Base-by-base conservation (phyloP, 176 grass and related monocot species). In the Leersia perrieri region DNA sequence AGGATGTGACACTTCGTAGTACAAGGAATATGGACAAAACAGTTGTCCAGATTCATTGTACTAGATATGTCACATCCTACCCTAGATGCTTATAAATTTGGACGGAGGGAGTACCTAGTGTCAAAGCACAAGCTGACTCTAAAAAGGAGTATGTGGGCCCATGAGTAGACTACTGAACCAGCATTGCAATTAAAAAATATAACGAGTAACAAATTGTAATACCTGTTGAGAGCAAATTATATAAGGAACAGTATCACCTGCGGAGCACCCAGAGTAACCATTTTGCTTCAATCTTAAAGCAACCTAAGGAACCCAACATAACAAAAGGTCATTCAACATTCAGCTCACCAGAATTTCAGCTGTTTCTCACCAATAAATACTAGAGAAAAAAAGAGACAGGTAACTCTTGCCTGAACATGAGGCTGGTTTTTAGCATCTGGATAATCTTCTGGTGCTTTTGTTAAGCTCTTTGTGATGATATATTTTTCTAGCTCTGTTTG, bases 391-490 rank as follows among this genome's bases (percentile, higher is more conserved):
- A 25, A 75, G 77, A 49, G 33, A 22, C 55, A 58, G 58, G 35
- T 60, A 82, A 68, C 16, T 72, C 82, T 91, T 87, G 83, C 93
- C 93, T 99, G 96, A 67, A 99, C 96, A 90, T 99, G 96, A 80
- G 96, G 96, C 79, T 99, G 96, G 70, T 89, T 99, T 88, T 95
- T 99, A 73, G 90, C 93, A 95, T 99, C 96, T 74, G 96, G 90
- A 83, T 99, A 99, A 81, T 99, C 96, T 74, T 90, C 80, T 42
- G 96, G 93, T 0, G 96, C 88, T 88, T 99, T 99, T 69, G 96
- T 99, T 77, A 99, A 78, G 76, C 90, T 93, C 88, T 99, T 99
- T 84, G 88, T 99, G 53, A 99, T 99, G 64, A 91, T 80, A 74
- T 95, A 99, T 80, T 99, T 99, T 73, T 89, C 91, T 18, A 99